Evolutionary conservation across 1,284 basidiomycete genomes (phyloP).

Genomic region (Gymnopus androsaceus): DNA sequence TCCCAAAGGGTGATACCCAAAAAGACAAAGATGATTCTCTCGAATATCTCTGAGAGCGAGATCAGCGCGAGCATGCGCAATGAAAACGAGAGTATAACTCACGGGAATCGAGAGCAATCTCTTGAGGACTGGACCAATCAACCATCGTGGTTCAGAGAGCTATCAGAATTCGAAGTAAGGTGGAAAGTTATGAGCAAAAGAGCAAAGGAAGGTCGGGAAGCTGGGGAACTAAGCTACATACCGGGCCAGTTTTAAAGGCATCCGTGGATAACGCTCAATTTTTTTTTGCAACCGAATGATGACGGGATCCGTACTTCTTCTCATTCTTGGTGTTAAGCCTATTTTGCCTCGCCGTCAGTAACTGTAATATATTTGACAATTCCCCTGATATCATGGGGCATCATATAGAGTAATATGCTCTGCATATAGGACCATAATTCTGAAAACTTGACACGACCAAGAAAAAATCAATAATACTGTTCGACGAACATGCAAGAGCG

Average conservation of each 20-base stretch:
- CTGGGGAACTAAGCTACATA: background rate
- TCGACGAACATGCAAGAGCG: background rate
- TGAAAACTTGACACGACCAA: too few relatives aligned
- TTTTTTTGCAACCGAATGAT: background rate
- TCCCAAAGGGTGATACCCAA: conserved; percentile 73
- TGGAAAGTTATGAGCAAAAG: background rate
- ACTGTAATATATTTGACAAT: conserved; percentile 1
- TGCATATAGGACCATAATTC: background rate
- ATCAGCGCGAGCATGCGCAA: conserved; percentile 12
- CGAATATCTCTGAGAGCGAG: conserved; percentile 48
- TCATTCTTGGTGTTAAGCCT: conserved; percentile 5
- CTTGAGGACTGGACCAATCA: conserved; percentile 53
- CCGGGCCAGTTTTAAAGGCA: conserved; percentile 4
- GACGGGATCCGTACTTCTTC: conserved; percentile 8
- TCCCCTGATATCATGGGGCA: background rate
- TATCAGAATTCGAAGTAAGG: background rate
- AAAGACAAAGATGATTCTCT: conserved; percentile 57
- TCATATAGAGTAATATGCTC: background rate
- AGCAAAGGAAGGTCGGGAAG: background rate
- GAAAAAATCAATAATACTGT: background rate
- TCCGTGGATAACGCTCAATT: background rate
- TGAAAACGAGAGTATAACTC: conserved; percentile 18
- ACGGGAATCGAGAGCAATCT: conserved; percentile 52
- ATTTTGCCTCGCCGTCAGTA: conserved; percentile 2
- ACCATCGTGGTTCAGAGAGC: conserved; percentile 38